These are phyloP conservation scores for Hansfordia pulvinata DNA, from an alignment of 2,329 filamentous ascomycete species.

Conservation along the genomic window DNA sequence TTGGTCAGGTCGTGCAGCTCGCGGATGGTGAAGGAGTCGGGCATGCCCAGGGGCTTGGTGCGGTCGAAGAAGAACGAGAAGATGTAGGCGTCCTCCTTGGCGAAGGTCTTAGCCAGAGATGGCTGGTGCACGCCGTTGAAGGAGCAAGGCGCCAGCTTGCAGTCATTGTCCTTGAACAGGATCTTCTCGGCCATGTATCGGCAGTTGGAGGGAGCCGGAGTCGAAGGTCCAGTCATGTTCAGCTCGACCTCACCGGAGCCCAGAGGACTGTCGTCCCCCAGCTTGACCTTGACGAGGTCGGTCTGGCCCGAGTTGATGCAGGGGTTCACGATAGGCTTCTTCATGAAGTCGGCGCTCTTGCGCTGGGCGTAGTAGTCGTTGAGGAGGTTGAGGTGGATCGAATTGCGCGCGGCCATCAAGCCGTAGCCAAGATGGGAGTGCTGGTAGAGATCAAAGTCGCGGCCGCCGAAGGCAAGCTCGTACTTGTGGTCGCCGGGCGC, in stretches of 20 bases:
- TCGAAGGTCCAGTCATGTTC: slow-evolving; percentile 76
- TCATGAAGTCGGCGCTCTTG: slow-evolving; percentile 32
- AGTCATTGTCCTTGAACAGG: slow-evolving; percentile 72
- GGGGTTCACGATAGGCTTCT: slow-evolving; percentile 24
- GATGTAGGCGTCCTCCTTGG: slow-evolving; percentile 83
- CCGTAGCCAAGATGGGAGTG: slow-evolving; percentile 97
- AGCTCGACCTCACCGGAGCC: slow-evolving; percentile 49
- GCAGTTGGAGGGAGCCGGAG: slow-evolving; percentile 71
- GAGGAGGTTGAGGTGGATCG: slow-evolving; percentile 66
- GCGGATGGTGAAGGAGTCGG: slow-evolving; percentile 85
- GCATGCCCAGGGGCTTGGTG: slow-evolving; percentile 87
- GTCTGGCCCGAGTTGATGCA: slow-evolving; percentile 71
- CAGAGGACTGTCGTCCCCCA: slow-evolving; percentile 52
- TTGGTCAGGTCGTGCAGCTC: slow-evolving; percentile 79
- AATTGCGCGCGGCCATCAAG: slow-evolving; percentile 84
- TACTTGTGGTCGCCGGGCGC: slow-evolving; percentile 94
- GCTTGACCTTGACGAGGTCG: slow-evolving; percentile 58
- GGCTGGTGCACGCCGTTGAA: slow-evolving; percentile 98
- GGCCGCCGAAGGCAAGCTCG: slow-evolving; percentile 76
- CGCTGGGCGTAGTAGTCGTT: slow-evolving; percentile 53
- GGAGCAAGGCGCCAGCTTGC: slow-evolving; percentile 80
- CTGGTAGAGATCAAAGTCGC: slow-evolving; percentile 87
- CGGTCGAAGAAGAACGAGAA: slow-evolving; percentile 98
- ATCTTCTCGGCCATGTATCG: slow-evolving; percentile 83
- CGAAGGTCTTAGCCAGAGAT: slow-evolving; percentile 80